These are phyloP conservation scores for Erythrophleum ivorense DNA, from an alignment of 331 rosid species.

Conservation along the genomic window DNA sequence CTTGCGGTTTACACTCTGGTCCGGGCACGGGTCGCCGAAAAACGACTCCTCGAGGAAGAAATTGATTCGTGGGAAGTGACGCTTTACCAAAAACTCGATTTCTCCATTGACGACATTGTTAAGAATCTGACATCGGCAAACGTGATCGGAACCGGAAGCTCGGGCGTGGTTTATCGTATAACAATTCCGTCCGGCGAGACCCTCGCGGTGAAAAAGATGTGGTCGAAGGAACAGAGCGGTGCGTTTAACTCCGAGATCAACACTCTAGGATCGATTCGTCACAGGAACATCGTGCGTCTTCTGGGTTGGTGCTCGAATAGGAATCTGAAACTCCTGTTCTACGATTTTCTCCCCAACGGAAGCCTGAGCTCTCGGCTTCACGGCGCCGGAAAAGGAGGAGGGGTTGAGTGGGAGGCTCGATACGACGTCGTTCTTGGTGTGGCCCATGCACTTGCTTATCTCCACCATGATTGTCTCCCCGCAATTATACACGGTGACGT, in stretches of 20 bases:
- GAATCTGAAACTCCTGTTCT: slow-evolving; percentile 70
- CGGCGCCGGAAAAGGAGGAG: slow-evolving; percentile 66
- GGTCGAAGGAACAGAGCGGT: slow-evolving; percentile 65
- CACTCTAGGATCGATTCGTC: slow-evolving; percentile 62
- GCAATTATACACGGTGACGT: slow-evolving; percentile 87
- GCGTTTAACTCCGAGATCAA: slow-evolving; percentile 72
- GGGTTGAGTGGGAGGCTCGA: slow-evolving; percentile 84
- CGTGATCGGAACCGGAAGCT: slow-evolving; percentile 81
- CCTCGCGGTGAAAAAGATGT: slow-evolving; percentile 80
- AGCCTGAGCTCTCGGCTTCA: slow-evolving; percentile 80
- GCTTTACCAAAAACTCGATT: slow-evolving; percentile 61
- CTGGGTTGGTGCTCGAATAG: slow-evolving; percentile 72
- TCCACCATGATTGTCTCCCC: slow-evolving; percentile 91
- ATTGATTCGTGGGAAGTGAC: slow-evolving; percentile 65
- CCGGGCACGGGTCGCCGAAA: too few species aligned
- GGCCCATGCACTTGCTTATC: slow-evolving; percentile 79
- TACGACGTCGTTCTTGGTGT: slow-evolving; percentile 69
- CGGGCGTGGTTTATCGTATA: slow-evolving; percentile 80
- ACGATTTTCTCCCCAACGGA: slow-evolving; percentile 80
- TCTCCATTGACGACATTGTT: slow-evolving; percentile 66
- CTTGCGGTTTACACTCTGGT: too few species aligned
- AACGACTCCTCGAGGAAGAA: too few species aligned
- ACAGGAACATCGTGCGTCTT: slow-evolving; percentile 72
- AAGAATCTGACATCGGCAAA: slow-evolving; percentile 65
- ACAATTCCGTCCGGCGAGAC: slow-evolving; percentile 58